Base-by-base conservation (phyloP, 2,329 filamentous ascomycete genomes). In the Lachnellula hyalina region DNA sequence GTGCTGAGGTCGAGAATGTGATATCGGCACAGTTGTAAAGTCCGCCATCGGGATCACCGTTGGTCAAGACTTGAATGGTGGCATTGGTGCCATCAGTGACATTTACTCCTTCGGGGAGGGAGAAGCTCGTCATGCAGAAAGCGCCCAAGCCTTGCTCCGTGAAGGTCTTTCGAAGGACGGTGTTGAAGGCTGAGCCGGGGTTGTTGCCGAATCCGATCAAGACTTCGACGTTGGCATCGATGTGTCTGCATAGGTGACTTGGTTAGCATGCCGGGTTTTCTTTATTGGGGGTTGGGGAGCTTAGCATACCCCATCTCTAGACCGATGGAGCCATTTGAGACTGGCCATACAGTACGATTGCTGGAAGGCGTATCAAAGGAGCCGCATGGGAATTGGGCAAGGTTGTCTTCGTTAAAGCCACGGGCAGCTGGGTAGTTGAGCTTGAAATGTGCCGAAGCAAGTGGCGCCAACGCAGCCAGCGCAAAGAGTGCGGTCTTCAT, bases 11-110 rank as follows among this genome's bases (percentile, higher is more conserved):
- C 36, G 77, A 79, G 72, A 92, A 85, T 35, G 81, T 84, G 61
- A 92, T 81, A 64, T 92, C 87, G 65, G 87, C 85, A 71, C 89
- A 93, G 70, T 86, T 88, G 72, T 90, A 91, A 32, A 91, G 72
- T 11, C 86, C 84, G 25, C 77, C 78, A 25, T 75, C 78, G 3
- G 74, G 74, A 40, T 81, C 77, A 34, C 82, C 84, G 50, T 83
- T 77, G 2, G 83, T 86, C 38, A 90, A 77, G 49, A 91, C 82
- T 72, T 91, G 88, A 53, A 92, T 75, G 12, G 83, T 86, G 11
- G 80, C 87, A 48, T 80, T 76, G 61, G 79, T 79, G 45, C 87
- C 87, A 25, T 87, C 82, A 21, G 69, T 71, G 50, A 78, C 75
- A 41, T 61, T 60, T 19, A 82, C 60, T 4, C 72, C 73, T 9